Evolutionary conservation across 1,139 yeast species (phyloP).

Genomic region (Casaregolazyma suthepensis): DNA sequence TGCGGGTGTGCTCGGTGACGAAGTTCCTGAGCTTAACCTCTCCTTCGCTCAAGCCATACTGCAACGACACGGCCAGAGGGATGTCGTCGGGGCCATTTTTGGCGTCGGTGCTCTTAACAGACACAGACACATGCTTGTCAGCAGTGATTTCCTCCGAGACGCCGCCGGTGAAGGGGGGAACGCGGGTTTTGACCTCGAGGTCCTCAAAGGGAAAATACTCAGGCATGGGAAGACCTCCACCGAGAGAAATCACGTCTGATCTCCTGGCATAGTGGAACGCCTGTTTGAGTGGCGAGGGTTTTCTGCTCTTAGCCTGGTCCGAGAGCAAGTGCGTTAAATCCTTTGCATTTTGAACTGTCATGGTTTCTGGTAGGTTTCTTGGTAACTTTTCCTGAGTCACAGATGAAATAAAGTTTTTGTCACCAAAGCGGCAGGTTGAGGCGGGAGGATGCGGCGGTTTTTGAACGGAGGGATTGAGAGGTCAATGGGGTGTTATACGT

Average conservation of each 20-base stretch:
- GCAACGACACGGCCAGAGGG: slow-evolving; percentile 79
- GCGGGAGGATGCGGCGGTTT: neutral
- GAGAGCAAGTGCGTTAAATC: slow-evolving; percentile 75
- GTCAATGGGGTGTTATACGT: too few species aligned
- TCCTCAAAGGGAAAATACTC: slow-evolving; percentile 89
- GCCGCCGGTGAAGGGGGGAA: slow-evolving; percentile 70
- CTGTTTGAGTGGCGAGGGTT: slow-evolving; percentile 72
- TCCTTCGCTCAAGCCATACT: slow-evolving; percentile 84
- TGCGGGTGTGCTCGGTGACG: slow-evolving; percentile 69
- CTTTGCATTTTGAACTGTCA: slow-evolving; percentile 39
- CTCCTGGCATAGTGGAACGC: slow-evolving; percentile 71
- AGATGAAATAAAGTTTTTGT: neutral
- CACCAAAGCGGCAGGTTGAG: neutral
- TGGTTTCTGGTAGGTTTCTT: neutral
- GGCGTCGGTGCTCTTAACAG: slow-evolving; percentile 32
- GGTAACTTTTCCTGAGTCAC: neutral
- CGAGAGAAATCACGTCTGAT: slow-evolving; percentile 80
- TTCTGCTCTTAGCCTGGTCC: slow-evolving; percentile 69
- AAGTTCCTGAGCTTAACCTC: slow-evolving; percentile 61
- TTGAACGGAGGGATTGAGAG: too few species aligned
- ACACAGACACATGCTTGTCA: slow-evolving; percentile 41
- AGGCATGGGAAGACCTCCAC: slow-evolving; percentile 91
- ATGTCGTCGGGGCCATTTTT: slow-evolving; percentile 46
- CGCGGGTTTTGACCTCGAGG: slow-evolving; percentile 61
- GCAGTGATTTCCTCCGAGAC: slow-evolving; percentile 56